A percentile compares a stretch with the other conserved stretches of the same genome.
phyloP scores from a whole-genome alignment of 139 green algal genomes.

The Chlorella sp. region DNA sequence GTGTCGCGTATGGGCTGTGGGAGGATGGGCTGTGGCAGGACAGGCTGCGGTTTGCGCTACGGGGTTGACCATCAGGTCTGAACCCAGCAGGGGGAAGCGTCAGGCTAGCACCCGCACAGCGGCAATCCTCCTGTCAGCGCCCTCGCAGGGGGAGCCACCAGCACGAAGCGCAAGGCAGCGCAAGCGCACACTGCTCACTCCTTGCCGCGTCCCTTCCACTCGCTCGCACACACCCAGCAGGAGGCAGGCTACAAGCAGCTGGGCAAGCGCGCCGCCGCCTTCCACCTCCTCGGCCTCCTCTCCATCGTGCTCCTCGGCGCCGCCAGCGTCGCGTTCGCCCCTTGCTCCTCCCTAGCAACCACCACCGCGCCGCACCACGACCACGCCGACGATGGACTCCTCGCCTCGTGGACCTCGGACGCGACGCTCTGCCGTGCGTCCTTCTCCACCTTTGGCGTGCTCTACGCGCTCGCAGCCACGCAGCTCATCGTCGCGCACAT shows the following conservation, averaged over 20 bases:
- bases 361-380: too few relatives aligned
- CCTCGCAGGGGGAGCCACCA: not conserved
- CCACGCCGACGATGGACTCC: not conserved
- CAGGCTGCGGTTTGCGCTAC: not conserved
- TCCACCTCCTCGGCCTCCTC: not conserved
- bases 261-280: not conserved
- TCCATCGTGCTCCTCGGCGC: not conserved
- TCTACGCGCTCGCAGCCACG: conserved; percentile 54
- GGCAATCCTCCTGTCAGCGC: not conserved
- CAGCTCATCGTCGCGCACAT: conserved; percentile 90
- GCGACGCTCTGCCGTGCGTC: conserved; percentile 3
- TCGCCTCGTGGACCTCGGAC: not conserved
- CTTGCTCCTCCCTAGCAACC: too few relatives aligned
- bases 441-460: conserved; percentile 37
- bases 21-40: not conserved
- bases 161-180: not conserved
- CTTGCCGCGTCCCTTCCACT: not conserved
- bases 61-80: not conserved
- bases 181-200: not conserved
- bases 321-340: not conserved
- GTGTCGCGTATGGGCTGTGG: too few relatives aligned
- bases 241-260: conserved; percentile 14
- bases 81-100: not conserved
- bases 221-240: not conserved
- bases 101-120: too few relatives aligned